Conservation (phyloP, 768 basidiomycete genomes). For the Phanerodontia chrysosporium region DNA sequence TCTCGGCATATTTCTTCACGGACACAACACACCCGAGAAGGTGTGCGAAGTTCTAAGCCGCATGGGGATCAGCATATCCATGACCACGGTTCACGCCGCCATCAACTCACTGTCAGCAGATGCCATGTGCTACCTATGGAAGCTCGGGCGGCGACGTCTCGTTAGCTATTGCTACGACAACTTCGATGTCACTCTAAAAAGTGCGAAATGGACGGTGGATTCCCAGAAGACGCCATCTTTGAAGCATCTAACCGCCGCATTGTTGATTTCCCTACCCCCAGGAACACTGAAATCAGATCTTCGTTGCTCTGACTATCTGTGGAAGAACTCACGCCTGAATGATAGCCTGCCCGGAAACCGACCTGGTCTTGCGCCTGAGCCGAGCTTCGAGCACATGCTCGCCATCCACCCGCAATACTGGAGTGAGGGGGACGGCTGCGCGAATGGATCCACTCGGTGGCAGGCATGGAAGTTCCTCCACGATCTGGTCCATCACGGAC, state of each 20-base stretch:
- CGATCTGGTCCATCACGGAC: conserved; percentile 26
- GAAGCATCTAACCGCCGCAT: conserved; percentile 32
- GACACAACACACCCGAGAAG: conserved; percentile 20
- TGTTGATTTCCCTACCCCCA: conserved; percentile 25
- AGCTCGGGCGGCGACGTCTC: too few relatives aligned
- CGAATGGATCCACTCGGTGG: not conserved
- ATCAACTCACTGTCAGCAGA: conserved; percentile 18
- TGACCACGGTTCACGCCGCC: conserved; percentile 14
- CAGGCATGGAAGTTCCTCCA: conserved; percentile 22
- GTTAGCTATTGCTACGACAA: conserved; percentile 38
- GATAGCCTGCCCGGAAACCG: not conserved
- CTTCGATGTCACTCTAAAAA: conserved; percentile 36
- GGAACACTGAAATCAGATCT: conserved; percentile 22
- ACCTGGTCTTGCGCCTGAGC: too few relatives aligned
- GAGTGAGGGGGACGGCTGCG: too few relatives aligned
- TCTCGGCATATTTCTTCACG: conserved; percentile 24
- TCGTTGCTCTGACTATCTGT: conserved; percentile 29
- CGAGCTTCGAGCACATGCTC: too few relatives aligned
- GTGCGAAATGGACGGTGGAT: conserved; percentile 27
- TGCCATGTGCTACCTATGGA: conserved; percentile 1
- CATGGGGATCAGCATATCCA: conserved; percentile 21
- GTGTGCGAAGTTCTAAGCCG: conserved; percentile 21
- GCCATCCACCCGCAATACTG: too few relatives aligned
- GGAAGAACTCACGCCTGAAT: conserved; percentile 28
- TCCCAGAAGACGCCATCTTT: conserved; percentile 18